A percentile compares a stretch with the other conserved stretches of the same genome.
Evolutionary conservation across 1,284 basidiomycete species (phyloP).

Genomic region (Cerrena zonata): DNA sequence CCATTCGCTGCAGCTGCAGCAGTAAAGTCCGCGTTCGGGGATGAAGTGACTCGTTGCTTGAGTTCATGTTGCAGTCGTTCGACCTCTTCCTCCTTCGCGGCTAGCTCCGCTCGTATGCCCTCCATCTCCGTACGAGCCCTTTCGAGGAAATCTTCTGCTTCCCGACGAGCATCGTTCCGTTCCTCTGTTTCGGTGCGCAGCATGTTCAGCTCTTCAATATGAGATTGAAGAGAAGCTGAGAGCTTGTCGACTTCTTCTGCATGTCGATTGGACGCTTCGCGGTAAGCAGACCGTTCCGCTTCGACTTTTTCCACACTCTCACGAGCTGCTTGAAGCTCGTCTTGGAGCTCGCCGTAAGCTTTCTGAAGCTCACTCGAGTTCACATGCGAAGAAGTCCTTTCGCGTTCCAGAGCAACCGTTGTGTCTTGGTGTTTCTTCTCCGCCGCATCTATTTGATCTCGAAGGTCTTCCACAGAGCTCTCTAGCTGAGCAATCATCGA

Average conservation of each 20-base stretch:
- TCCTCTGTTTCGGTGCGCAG: conserved; percentile 48
- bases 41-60: conserved; percentile 22
- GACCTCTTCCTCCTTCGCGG: conserved; percentile 58
- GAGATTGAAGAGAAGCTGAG: conserved; percentile 35
- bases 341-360: conserved; percentile 56
- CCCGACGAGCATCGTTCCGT: conserved; percentile 43
- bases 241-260: conserved; percentile 51
- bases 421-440: conserved; percentile 40
- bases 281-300: conserved; percentile 49
- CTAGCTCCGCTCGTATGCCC: conserved; percentile 51
- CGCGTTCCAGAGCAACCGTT: conserved; percentile 42
- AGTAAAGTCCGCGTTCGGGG: not conserved
- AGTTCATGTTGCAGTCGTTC: conserved; percentile 49
- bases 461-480: conserved; percentile 46
- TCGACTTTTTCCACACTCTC: conserved; percentile 51
- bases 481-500: conserved; percentile 58
- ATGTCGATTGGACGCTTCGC: conserved; percentile 46
- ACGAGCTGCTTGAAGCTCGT: conserved; percentile 50
- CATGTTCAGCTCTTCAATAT: conserved; percentile 45
- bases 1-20: conserved; percentile 12
- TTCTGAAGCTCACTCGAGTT: conserved; percentile 54
- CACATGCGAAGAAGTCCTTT: conserved; percentile 41
- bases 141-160: conserved; percentile 56
- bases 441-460: conserved; percentile 41
- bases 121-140: conserved; percentile 66